Conservation (phyloP, 2,329 filamentous ascomycete species). For the Trichoderma harzianum region DNA sequence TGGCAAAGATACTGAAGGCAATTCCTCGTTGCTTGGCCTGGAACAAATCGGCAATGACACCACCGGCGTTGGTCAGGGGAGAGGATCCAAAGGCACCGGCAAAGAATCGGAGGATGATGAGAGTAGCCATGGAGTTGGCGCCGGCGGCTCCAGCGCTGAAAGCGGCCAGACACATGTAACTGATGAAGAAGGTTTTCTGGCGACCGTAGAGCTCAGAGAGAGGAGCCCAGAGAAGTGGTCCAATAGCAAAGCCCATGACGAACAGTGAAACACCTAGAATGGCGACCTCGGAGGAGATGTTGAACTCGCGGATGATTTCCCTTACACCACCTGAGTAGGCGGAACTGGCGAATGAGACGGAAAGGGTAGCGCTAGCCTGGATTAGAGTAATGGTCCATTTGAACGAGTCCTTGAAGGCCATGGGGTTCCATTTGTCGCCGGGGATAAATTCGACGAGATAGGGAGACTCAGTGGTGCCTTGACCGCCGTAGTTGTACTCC, state of each 20-base stretch:
- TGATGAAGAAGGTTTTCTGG: constrained; percentile 57
- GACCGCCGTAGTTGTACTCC: constrained; percentile 53
- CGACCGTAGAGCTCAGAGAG: constrained; percentile 62
- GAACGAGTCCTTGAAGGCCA: constrained; percentile 51
- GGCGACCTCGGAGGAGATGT: constrained; percentile 48
- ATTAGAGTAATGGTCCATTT: constrained; percentile 66
- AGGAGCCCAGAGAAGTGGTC: constrained; percentile 64
- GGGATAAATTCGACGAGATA: constrained; percentile 67
- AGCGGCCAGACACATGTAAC: constrained; percentile 54
- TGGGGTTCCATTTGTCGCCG: constrained; percentile 64
- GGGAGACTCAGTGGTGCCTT: constrained; percentile 64
- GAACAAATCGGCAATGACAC: constrained; percentile 64
- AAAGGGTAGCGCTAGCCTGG: constrained; percentile 64
- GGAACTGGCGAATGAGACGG: constrained; percentile 66
- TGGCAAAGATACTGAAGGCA: constrained; percentile 58
- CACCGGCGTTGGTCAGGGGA: constrained; percentile 60
- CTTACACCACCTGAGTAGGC: constrained; percentile 59
- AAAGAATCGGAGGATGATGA: constrained; percentile 68
- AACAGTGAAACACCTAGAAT: constrained; percentile 63
- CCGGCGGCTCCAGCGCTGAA: constrained; percentile 61
- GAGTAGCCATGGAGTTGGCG: constrained; percentile 53
- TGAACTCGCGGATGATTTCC: constrained; percentile 54
- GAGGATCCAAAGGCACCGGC: constrained; percentile 61
- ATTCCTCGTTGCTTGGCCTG: constrained; percentile 50
- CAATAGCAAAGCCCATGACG: constrained; percentile 59